Evolutionary conservation across 2,329 filamentous ascomycete genomes (phyloP).

Genomic region (Elsinoe perseae): DNA sequence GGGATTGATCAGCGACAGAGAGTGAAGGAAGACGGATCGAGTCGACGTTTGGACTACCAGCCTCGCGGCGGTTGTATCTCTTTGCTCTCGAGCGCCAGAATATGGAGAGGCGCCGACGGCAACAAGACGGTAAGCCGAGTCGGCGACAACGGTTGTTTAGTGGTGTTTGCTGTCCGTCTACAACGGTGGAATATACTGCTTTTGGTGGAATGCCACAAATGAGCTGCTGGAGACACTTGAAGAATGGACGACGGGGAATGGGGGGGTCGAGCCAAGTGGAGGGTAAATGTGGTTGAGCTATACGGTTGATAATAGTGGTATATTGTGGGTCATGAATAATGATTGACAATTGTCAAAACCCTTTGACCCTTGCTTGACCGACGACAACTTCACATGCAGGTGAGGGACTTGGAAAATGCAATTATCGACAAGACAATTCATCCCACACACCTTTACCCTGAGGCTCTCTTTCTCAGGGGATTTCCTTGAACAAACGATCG

Average conservation of each 20-base stretch:
- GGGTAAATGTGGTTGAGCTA: background rate
- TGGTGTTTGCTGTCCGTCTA: slow-evolving; percentile 13
- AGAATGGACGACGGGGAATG: background rate
- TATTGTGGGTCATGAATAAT: background rate
- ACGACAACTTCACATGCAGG: background rate
- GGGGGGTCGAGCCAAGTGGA: slow-evolving; percentile 2
- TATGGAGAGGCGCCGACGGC: slow-evolving; percentile 9
- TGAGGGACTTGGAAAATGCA: background rate
- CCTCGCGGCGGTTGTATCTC: slow-evolving; percentile 14
- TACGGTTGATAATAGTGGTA: background rate
- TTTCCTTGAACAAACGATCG: background rate
- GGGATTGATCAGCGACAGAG: background rate
- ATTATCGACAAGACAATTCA: background rate
- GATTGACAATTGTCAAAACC: background rate
- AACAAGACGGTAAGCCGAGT: slow-evolving; percentile 12
- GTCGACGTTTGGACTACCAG: slow-evolving; percentile 14
- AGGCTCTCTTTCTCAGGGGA: background rate
- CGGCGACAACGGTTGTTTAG: slow-evolving; percentile 13
- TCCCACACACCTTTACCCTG: background rate
- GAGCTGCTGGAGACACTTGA: slow-evolving; percentile 6
- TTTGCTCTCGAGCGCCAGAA: slow-evolving; percentile 1
- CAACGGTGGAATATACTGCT: slow-evolving; percentile 8
- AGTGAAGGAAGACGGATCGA: slow-evolving; percentile 11
- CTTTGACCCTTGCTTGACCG: background rate
- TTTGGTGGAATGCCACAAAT: slow-evolving; percentile 6